Conservation (phyloP, 2,329 filamentous ascomycete species). For the Penicillium sclerotigenum region DNA sequence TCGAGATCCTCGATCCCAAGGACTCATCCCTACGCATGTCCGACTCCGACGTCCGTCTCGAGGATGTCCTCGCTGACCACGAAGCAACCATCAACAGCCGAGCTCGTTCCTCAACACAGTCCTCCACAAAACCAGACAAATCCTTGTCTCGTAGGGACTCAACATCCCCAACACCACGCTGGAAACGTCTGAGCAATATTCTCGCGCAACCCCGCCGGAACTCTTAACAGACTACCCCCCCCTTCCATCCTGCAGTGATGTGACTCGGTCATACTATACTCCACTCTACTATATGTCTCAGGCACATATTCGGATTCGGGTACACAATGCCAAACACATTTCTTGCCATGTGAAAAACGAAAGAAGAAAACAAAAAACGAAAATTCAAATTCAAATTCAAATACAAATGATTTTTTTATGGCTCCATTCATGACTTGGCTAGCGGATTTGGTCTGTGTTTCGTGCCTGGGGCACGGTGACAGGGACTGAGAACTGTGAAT, state of each 20-base stretch:
- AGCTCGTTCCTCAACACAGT: constrained; percentile 37
- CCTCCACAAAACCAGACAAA: constrained; percentile 35
- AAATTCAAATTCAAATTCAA: background rate
- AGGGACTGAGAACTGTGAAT: background rate
- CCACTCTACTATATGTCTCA: background rate
- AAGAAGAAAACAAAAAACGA: background rate
- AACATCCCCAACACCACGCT: constrained; percentile 30
- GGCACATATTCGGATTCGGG: too few relatives aligned
- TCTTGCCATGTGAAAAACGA: background rate
- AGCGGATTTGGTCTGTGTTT: background rate
- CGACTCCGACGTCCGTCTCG: constrained; percentile 42
- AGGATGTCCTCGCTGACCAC: constrained; percentile 43
- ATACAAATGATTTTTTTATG: background rate
- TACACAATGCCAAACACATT: background rate
- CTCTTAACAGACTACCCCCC: constrained; percentile 9
- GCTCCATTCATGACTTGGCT: background rate
- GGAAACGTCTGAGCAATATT: constrained; percentile 36
- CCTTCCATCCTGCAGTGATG: background rate
- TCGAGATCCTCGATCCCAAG: constrained; percentile 44
- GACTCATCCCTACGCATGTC: constrained; percentile 34
- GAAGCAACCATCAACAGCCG: constrained; percentile 35
- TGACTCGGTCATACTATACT: background rate
- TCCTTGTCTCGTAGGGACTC: constrained; percentile 22
- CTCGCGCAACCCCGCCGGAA: constrained; percentile 28
- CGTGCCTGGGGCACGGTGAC: background rate